Evolutionary conservation across 1,284 basidiomycete genomes (phyloP).

Genomic region (Volvariella volvacea): DNA sequence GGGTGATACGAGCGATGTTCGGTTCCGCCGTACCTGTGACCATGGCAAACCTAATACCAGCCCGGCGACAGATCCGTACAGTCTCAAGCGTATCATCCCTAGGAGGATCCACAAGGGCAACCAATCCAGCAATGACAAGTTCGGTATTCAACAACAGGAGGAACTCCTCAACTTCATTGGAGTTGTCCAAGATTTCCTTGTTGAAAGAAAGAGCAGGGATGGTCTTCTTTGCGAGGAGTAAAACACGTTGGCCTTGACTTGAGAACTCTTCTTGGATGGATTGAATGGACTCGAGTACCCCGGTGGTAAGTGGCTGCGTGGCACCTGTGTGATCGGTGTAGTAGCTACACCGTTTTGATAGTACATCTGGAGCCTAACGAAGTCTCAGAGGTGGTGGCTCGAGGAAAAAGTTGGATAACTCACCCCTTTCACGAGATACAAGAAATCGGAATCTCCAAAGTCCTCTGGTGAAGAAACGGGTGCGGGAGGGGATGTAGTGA

Average conservation of each 20-base stretch:
- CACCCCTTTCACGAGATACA: conserved; percentile 45
- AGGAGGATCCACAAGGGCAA: conserved; percentile 62
- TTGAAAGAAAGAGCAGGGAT: conserved; percentile 17
- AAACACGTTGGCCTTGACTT: conserved; percentile 50
- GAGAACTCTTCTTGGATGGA: conserved; percentile 46
- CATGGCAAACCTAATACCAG: conserved; percentile 63
- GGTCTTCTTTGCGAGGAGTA: conserved; percentile 35
- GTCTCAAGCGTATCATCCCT: conserved; percentile 52
- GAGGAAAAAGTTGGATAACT: not conserved
- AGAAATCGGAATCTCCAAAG: conserved; percentile 23
- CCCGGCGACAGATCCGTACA: conserved; percentile 42
- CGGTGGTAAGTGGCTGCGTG: conserved; percentile 12
- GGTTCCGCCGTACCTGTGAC: conserved; percentile 51
- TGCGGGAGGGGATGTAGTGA: conserved; percentile 14
- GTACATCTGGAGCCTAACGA: conserved; percentile 36
- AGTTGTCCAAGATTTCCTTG: conserved; percentile 22
- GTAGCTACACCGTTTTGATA: conserved; percentile 40
- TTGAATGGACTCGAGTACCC: conserved; percentile 19
- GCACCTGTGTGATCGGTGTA: conserved; percentile 20
- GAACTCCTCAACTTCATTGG: conserved; percentile 25
- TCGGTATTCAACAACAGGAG: conserved; percentile 21
- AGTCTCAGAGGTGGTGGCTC: not conserved
- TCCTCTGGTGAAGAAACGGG: conserved; percentile 24
- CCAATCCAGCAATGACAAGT: conserved; percentile 54
- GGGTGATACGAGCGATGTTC: not conserved